These are phyloP conservation scores for Psidium friedrichsthalianum DNA, from an alignment of 345 rosid species.

Conservation along the genomic window DNA sequence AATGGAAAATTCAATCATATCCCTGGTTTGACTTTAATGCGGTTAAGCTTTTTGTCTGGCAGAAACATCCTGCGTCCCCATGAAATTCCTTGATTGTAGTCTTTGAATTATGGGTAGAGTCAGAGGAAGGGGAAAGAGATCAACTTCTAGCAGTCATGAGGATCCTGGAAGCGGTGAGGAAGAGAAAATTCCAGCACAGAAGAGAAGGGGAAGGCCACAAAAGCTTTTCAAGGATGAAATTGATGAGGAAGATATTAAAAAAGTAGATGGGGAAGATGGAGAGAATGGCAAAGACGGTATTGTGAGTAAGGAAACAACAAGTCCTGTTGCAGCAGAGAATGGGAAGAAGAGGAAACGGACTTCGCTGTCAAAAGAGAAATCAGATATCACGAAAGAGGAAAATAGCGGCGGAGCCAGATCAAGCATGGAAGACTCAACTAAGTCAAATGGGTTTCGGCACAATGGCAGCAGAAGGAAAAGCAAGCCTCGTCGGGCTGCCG, in stretches of 20 bases:
- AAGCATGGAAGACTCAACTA: slow-evolving; percentile 35
- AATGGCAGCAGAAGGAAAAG: slow-evolving; percentile 61
- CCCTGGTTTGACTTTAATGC: neutral
- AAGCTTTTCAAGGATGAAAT: slow-evolving; percentile 52
- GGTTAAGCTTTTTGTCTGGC: neutral
- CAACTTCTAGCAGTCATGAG: slow-evolving; percentile 36
- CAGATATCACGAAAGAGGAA: slow-evolving; percentile 38
- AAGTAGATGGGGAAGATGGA: slow-evolving; percentile 35
- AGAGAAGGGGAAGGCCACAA: slow-evolving; percentile 67
- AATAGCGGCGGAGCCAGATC: slow-evolving; percentile 33
- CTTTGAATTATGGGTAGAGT: slow-evolving; percentile 60
- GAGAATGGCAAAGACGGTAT: slow-evolving; percentile 28
- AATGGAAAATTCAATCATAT: neutral
- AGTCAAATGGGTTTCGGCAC: slow-evolving; percentile 52
- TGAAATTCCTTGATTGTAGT: slow-evolving; percentile 5
- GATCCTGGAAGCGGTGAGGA: slow-evolving; percentile 55
- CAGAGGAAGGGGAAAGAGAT: slow-evolving; percentile 56
- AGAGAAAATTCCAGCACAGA: slow-evolving; percentile 57
- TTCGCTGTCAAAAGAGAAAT: slow-evolving; percentile 36
- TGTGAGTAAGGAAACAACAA: slow-evolving; percentile 25
- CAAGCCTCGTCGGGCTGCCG: slow-evolving; percentile 72
- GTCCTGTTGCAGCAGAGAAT: slow-evolving; percentile 29
- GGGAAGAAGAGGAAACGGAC: slow-evolving; percentile 55
- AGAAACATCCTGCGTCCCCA: neutral
- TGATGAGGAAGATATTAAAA: slow-evolving; percentile 42